Evolutionary conservation across 2,329 filamentous ascomycete species (phyloP), one percentile per base, ranked within the genome.

Genomic region (Fusarium miscanthi): DNA sequence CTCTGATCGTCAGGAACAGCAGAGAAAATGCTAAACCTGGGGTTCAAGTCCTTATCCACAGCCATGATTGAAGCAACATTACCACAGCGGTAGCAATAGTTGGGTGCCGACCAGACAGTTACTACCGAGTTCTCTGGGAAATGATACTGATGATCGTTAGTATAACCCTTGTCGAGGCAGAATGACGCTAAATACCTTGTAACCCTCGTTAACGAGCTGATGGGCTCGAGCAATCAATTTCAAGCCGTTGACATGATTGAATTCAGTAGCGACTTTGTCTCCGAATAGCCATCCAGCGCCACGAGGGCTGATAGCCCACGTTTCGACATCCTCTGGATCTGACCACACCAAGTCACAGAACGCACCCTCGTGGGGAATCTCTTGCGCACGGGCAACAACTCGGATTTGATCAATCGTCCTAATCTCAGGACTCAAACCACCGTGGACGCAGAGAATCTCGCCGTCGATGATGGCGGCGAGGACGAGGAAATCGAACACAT

Each of bases 331-430:
- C 79, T 99, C 96, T 2, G 96, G 96, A 80, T 99, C 96, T 60
- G 94, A 97, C 96, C 96, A 99, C 11, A 99, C 96, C 42, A 99
- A 85, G 81, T 99, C 96, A 56, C 96, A 97, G 90, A 99, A 99
- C 5, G 96, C 96, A 10, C 96, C 96, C 84, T 99, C 96, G 79
- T 99, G 96, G 11, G 96, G 96, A 76, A 99, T 99, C 82, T 99
- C 96, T 77, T 97, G 93, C 77, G 97, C 98, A 51, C 96, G 92
- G 76, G 98, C 96, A 72, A 99, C 97, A 74, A 99, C 97, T 78
- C 97, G 96, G 82, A 99, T 98, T 85, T 99, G 96, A 81, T 99
- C 96, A 79, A 99, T 98, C 25, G 94, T 97, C 81, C 98, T 93
- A 76, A 99, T 98, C 78, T 94, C 94, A 5, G 93, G 93, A 60